Percentiles rank a stretch among this genome's conserved stretches.
Conservation (phyloP, 2,329 filamentous ascomycete genomes). For the Ophiocordyceps unilateralis region DNA sequence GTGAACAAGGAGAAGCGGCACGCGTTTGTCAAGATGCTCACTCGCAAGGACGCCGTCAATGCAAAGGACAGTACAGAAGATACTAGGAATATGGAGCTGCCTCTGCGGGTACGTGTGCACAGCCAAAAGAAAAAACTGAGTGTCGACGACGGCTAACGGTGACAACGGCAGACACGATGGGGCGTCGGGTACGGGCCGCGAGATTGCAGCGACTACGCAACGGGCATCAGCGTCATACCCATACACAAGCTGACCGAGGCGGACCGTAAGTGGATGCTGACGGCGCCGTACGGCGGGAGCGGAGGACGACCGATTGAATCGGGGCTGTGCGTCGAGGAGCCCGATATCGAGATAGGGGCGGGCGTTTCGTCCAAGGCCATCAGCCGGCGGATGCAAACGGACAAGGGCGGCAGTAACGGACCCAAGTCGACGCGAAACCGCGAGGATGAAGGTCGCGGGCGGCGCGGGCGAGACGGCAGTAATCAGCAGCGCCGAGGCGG, state of each 20-base stretch:
- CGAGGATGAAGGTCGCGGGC: constrained; percentile 15
- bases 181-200: constrained; percentile 92
- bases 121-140: not conserved
- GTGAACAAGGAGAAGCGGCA: constrained; percentile 97
- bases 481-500: constrained; percentile 3
- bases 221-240: constrained; percentile 82
- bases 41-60: constrained; percentile 62
- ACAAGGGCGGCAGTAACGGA: constrained; percentile 46
- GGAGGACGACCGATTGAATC: constrained; percentile 65
- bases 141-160: constrained; percentile 4
- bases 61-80: constrained; percentile 84
- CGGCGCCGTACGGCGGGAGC: constrained; percentile 81
- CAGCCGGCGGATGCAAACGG: constrained; percentile 51
- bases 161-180: constrained; percentile 61
- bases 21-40: constrained; percentile 98
- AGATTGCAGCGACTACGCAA: constrained; percentile 92
- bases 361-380: constrained; percentile 90
- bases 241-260: constrained; percentile 87
- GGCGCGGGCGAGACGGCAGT: constrained; percentile 13
- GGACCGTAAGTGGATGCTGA: constrained; percentile 93
- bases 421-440: constrained; percentile 41
- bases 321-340: constrained; percentile 86
- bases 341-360: constrained; percentile 95
- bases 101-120: constrained; percentile 44
- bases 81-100: constrained; percentile 51